Evolutionary conservation across 2,329 filamentous ascomycete genomes (phyloP).

Genomic region (Nemania sp.): DNA sequence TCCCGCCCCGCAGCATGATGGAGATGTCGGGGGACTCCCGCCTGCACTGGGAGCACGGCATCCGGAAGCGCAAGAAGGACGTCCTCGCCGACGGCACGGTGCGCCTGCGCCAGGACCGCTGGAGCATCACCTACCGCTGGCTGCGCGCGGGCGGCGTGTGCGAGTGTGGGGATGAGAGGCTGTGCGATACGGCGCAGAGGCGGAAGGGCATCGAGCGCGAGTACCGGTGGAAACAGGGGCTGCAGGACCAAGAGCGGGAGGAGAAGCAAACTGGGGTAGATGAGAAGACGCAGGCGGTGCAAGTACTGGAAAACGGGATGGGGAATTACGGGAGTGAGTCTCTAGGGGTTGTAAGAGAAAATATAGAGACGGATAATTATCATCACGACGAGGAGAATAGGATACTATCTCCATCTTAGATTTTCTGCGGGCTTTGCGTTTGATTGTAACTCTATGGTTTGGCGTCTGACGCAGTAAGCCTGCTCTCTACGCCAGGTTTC

Average conservation of each 20-base stretch:
- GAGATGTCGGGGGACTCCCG: slow-evolving; percentile 63
- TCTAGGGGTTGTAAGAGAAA: background rate
- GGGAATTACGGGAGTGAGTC: background rate
- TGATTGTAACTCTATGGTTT: slow-evolving; percentile 1
- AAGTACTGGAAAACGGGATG: background rate
- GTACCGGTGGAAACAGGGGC: slow-evolving; percentile 59
- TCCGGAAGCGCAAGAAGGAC: slow-evolving; percentile 66
- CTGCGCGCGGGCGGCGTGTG: slow-evolving; percentile 59
- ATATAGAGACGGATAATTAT: background rate
- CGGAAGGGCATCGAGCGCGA: slow-evolving; percentile 61
- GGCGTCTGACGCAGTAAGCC: background rate
- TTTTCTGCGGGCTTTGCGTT: background rate
- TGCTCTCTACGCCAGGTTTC: background rate
- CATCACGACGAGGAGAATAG: slow-evolving; percentile 24
- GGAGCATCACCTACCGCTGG: slow-evolving; percentile 69
- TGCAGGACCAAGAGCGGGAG: too few relatives aligned
- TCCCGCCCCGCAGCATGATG: slow-evolving; percentile 63
- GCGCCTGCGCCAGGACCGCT: slow-evolving; percentile 58
- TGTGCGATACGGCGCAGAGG: slow-evolving; percentile 65
- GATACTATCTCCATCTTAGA: slow-evolving; percentile 21
- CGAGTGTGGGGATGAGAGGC: slow-evolving; percentile 61
- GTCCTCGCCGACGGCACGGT: slow-evolving; percentile 59
- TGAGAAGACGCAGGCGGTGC: background rate
- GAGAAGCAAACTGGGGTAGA: background rate
- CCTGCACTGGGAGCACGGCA: slow-evolving; percentile 68